A percentile compares a stretch with the other conserved stretches of the same genome.
Conservation (phyloP, 352 stramenopile genomes). For the Phytophthora pistaciae region DNA sequence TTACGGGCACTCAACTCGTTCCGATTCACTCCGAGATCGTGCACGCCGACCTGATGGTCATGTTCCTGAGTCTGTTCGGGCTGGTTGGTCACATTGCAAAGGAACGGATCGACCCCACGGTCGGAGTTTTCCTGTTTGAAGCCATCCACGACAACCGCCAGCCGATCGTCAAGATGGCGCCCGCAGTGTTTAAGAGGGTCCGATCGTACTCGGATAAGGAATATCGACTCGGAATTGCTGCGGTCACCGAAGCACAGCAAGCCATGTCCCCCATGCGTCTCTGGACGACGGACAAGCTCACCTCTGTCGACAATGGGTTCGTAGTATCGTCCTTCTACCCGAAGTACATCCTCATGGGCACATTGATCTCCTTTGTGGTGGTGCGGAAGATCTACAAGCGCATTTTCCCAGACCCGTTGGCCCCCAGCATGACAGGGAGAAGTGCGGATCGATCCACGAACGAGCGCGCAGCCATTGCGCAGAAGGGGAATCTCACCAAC, state of each 20-base stretch:
- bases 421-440: constrained; percentile 30
- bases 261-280: constrained; percentile 43
- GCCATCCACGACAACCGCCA: constrained; percentile 39
- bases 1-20: constrained; percentile 29
- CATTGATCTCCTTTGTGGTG: constrained; percentile 29
- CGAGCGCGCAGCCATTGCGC: constrained; percentile 29
- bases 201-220: constrained; percentile 29
- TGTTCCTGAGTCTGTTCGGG: constrained; percentile 41
- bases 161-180: constrained; percentile 31
- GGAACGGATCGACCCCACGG: constrained; percentile 33
- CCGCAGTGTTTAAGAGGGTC: constrained; percentile 16
- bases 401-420: constrained; percentile 35
- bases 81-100: constrained; percentile 35
- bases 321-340: constrained; percentile 36
- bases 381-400: constrained; percentile 38
- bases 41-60: constrained; percentile 51
- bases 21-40: constrained; percentile 44
- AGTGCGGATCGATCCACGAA: constrained; percentile 37
- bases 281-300: constrained; percentile 41
- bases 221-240: constrained; percentile 38
- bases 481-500: constrained; percentile 46
- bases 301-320: constrained; percentile 29
- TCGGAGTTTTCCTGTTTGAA: constrained; percentile 36
- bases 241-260: constrained; percentile 26
- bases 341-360: constrained; percentile 37